A percentile compares a stretch with the other conserved stretches of the same genome.
Conservation (phyloP, 345 rosid species). For the Citrus cavaleriei region DNA sequence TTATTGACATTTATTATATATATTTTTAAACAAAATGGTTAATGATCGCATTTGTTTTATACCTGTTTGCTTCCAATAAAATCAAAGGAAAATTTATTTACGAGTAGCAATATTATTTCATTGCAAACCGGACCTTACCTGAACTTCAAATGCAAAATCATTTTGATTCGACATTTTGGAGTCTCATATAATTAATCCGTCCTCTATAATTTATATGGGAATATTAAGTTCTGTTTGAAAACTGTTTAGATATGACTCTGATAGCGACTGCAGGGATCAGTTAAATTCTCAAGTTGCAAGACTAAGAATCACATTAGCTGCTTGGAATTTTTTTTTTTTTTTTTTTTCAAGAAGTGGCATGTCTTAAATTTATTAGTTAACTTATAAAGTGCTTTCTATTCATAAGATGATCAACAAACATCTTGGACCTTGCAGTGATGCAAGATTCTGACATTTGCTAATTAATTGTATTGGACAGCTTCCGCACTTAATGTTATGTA, state of each 20-base stretch:
- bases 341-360: not conserved
- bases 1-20: not conserved
- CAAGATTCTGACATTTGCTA: constrained; percentile 17
- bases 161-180: not conserved
- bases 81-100: not conserved
- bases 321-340: not conserved
- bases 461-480: constrained; percentile 38
- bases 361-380: too few species aligned
- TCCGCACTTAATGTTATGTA: constrained; percentile 83
- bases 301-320: not conserved
- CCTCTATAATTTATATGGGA: not conserved
- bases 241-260: not conserved
- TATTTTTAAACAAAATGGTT: not conserved
- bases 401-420: not conserved
- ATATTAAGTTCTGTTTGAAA: not conserved
- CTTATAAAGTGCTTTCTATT: not conserved
- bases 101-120: not conserved
- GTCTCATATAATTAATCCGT: not conserved
- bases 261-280: not conserved
- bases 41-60: not conserved
- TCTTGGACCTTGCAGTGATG: not conserved
- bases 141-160: not conserved
- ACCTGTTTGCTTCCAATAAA: not conserved
- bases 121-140: not conserved
- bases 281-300: not conserved